These are phyloP conservation scores for Asparagopsis taxiformis DNA, from an alignment of 31 red algal species.

Conservation along the genomic window DNA sequence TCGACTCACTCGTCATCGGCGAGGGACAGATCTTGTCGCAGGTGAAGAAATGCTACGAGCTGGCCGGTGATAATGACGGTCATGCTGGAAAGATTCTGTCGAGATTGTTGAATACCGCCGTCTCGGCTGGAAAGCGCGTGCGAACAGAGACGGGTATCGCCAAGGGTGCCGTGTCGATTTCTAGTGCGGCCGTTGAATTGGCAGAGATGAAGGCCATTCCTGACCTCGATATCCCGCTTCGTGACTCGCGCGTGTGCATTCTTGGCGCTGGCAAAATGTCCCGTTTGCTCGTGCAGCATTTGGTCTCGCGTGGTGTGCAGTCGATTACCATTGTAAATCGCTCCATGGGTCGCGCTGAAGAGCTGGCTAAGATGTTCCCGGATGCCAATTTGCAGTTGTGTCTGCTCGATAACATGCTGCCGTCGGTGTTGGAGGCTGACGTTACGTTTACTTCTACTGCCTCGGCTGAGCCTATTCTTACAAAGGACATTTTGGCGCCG, in stretches of 20 bases:
- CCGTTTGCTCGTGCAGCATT: slow-evolving; percentile 93
- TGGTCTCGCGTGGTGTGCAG: slow-evolving; percentile 66
- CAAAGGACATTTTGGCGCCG: slow-evolving; percentile 23
- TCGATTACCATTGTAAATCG: slow-evolving; percentile 94
- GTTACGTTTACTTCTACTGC: slow-evolving; percentile 90
- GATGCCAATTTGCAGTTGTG: slow-evolving; percentile 68
- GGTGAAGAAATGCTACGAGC: slow-evolving; percentile 94
- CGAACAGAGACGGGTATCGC: slow-evolving; percentile 96
- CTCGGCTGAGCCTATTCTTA: slow-evolving; percentile 77
- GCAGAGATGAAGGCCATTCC: slow-evolving; percentile 65
- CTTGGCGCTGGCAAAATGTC: slow-evolving; percentile 96
- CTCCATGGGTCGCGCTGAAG: slow-evolving; percentile 74
- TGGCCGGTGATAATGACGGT: slow-evolving; percentile 86
- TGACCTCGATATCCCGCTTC: slow-evolving; percentile 59
- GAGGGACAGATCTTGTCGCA: slow-evolving; percentile 99
- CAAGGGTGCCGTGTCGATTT: slow-evolving; percentile 96
- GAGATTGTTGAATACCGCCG: slow-evolving; percentile 83
- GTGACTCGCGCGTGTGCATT: slow-evolving; percentile 73
- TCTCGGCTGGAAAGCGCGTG: slow-evolving; percentile 96
- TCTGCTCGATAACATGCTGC: slow-evolving; percentile 57
- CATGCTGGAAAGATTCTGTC: slow-evolving; percentile 90
- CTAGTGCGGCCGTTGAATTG: slow-evolving; percentile 93
- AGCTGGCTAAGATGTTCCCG: slow-evolving; percentile 92
- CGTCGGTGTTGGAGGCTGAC: slow-evolving; percentile 62
- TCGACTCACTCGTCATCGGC: slow-evolving; percentile 96